Conservation (phyloP, 78 protist species). For the Protostelium mycophagum region DNA sequence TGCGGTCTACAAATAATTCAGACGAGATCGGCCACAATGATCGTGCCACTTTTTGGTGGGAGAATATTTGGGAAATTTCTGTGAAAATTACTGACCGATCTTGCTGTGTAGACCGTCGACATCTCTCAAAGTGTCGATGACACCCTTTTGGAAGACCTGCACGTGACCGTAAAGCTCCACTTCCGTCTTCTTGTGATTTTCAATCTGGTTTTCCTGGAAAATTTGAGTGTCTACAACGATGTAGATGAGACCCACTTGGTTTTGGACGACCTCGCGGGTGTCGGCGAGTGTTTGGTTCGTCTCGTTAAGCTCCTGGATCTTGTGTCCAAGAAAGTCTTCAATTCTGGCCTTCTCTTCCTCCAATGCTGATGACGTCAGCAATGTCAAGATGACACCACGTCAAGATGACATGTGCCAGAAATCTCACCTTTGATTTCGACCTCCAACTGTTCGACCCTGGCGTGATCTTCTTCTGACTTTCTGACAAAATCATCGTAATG, state of each 20-base stretch:
- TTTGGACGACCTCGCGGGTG: neutral
- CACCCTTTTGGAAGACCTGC: neutral
- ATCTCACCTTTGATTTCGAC: neutral
- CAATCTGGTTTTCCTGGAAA: neutral
- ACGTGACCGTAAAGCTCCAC: neutral
- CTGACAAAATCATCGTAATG: neutral
- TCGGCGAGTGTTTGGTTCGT: neutral
- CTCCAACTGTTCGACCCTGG: neutral
- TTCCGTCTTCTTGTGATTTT: neutral
- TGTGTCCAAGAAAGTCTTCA: neutral
- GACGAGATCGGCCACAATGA: neutral
- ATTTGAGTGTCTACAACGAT: neutral
- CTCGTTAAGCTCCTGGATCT: neutral
- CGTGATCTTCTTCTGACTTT: neutral
- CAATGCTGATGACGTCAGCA: neutral
- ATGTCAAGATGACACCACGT: too few relatives aligned
- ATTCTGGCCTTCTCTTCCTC: neutral
- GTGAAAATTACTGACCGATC: neutral
- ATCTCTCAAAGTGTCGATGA: neutral
- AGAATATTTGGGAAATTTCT: too few relatives aligned
- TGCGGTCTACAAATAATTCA: neutral
- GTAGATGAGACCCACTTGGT: neutral
- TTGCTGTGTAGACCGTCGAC: neutral
- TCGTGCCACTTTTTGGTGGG: too few relatives aligned
- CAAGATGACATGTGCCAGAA: too few relatives aligned